phyloP scores from a whole-genome alignment of 495 filamentous ascomycete species.

The Aspergillus kassunensis region DNA sequence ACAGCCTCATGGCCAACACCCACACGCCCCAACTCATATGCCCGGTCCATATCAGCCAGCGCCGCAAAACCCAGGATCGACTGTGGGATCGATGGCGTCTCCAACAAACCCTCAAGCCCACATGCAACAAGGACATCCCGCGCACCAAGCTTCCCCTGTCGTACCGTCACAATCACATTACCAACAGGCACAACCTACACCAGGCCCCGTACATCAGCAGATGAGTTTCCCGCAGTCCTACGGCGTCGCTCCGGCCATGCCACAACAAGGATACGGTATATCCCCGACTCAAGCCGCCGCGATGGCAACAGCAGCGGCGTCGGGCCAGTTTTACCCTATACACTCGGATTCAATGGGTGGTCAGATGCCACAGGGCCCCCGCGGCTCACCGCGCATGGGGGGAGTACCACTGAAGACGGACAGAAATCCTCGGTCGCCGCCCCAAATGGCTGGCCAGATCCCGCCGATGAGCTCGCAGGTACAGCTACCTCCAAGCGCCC shows the following conservation, averaged over 20 bases:
- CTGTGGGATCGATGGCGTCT: conserved; percentile 48
- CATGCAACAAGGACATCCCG: conserved; percentile 47
- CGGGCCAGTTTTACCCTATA: conserved; percentile 48
- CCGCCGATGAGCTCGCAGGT: conserved; percentile 49
- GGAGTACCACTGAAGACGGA: conserved; percentile 49
- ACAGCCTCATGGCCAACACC: conserved; percentile 53
- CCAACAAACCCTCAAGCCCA: conserved; percentile 50
- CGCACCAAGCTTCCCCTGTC: conserved; percentile 50
- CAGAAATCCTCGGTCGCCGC: conserved; percentile 49
- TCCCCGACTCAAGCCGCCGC: conserved; percentile 52
- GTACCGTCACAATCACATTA: conserved; percentile 52
- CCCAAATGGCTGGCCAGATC: conserved; percentile 48
- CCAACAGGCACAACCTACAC: conserved; percentile 42
- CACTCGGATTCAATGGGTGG: conserved; percentile 48
- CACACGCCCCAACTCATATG: conserved; percentile 49
- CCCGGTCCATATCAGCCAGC: conserved; percentile 45
- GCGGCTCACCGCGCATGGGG: conserved; percentile 51
- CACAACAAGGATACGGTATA: conserved; percentile 45
- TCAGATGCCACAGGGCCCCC: conserved; percentile 42
- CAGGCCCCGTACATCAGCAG: conserved; percentile 47
- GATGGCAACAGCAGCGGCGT: conserved; percentile 54
- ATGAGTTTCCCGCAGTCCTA: conserved; percentile 53
- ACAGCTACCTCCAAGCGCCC: conserved; percentile 40
- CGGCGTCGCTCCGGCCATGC: conserved; percentile 45
- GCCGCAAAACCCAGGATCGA: conserved; percentile 42